phyloP scores from a whole-genome alignment of 2,329 filamentous ascomycete genomes.

The Fusarium coffeatum region DNA sequence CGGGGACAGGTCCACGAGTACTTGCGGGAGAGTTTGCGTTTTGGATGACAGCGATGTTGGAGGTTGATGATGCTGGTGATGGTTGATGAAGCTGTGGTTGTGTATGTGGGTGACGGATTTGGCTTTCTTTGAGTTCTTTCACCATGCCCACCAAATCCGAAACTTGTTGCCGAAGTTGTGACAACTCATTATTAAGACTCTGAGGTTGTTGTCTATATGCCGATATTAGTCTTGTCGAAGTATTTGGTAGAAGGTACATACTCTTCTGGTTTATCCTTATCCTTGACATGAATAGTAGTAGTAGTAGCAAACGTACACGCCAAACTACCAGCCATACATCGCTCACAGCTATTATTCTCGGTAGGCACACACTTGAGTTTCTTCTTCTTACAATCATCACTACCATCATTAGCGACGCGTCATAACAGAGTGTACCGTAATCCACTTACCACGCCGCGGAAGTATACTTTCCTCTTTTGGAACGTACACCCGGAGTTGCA shows the following conservation, averaged over 20 bases:
- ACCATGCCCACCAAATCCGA: slow-evolving; percentile 44
- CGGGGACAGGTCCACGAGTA: slow-evolving; percentile 41
- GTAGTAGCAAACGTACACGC: slow-evolving; percentile 43
- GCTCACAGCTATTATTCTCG: slow-evolving; percentile 45
- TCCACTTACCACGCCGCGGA: slow-evolving; percentile 51
- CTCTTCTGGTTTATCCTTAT: slow-evolving; percentile 40
- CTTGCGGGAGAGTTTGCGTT: slow-evolving; percentile 34
- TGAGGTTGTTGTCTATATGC: slow-evolving; percentile 31
- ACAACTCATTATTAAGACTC: slow-evolving; percentile 46
- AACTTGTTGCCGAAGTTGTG: slow-evolving; percentile 48
- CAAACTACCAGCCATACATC: slow-evolving; percentile 47
- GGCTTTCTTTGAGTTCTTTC: slow-evolving; percentile 44
- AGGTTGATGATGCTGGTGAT: slow-evolving; percentile 13
- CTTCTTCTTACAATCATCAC: slow-evolving; percentile 55
- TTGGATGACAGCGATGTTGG: slow-evolving; percentile 19
- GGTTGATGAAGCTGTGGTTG: not conserved
- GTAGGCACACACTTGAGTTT: slow-evolving; percentile 55
- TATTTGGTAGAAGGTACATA: not conserved
- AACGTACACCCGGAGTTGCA: slow-evolving; percentile 7
- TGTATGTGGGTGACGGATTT: not conserved
- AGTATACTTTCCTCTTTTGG: slow-evolving; percentile 54
- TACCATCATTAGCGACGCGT: slow-evolving; percentile 21
- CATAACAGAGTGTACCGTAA: fast-evolving
- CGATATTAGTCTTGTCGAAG: too few relatives aligned
- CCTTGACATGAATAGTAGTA: slow-evolving; percentile 26